Percentiles rank a stretch among this genome's conserved stretches.
These are phyloP conservation scores for Tuctoria greenei DNA, from an alignment of 176 grass and related monocot species.

Conservation along the genomic window DNA sequence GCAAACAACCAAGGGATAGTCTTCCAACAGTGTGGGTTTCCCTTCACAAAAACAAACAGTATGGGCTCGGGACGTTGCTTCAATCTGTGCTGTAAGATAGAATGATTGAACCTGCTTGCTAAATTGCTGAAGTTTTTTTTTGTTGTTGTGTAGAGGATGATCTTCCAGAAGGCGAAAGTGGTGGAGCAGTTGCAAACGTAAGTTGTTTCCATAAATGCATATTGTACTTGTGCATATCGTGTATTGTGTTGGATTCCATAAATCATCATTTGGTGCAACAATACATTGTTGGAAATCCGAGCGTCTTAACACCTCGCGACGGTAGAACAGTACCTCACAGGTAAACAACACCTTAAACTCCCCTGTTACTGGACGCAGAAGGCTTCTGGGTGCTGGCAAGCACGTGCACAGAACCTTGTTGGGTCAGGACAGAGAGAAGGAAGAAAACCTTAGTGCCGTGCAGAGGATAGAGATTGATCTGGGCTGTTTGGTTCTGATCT, in stretches of 20 bases:
- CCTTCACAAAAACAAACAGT: neutral
- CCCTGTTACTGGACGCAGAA: too few species aligned
- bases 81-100: neutral
- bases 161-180: constrained; percentile 20
- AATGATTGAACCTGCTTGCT: neutral
- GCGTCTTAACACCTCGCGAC: too few species aligned
- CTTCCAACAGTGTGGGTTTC: neutral
- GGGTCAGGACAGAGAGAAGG: too few species aligned
- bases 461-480: too few species aligned
- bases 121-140: constrained; percentile 11
- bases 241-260: neutral
- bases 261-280: neutral
- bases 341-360: too few species aligned
- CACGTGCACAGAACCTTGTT: too few species aligned
- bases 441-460: too few species aligned
- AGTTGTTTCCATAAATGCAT: constrained; percentile 11
- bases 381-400: too few species aligned
- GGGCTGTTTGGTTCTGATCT: too few species aligned
- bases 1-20: neutral
- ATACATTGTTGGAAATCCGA: too few species aligned
- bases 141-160: constrained; percentile 27
- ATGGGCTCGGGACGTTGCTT: neutral
- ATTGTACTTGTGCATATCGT: neutral
- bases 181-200: constrained; percentile 19
- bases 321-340: too few species aligned